Conservation (phyloP, 2,329 filamentous ascomycete species). For the Cladophialophora chaetospira region DNA sequence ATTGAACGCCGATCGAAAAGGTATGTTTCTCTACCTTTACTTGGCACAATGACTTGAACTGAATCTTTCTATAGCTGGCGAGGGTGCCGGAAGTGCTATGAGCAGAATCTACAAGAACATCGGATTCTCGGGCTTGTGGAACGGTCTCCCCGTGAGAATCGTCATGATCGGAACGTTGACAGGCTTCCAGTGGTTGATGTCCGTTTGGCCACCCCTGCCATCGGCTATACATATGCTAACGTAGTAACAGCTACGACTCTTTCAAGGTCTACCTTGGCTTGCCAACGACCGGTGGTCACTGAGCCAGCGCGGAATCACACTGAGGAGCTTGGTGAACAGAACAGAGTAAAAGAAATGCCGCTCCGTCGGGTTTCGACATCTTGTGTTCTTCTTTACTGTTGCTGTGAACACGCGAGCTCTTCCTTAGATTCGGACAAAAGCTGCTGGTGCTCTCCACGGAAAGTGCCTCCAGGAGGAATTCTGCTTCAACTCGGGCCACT, state of each 20-base stretch:
- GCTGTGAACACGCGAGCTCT: no score
- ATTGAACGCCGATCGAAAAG: slow-evolving; percentile 71
- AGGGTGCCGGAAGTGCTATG: slow-evolving; percentile 75
- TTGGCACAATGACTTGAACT: not conserved
- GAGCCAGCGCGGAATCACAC: slow-evolving; percentile 32
- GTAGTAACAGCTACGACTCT: slow-evolving; percentile 64
- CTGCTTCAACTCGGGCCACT: no score
- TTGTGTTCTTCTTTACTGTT: no score
- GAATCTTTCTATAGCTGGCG: slow-evolving; percentile 60
- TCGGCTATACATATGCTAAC: not conserved
- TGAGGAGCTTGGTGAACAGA: not conserved
- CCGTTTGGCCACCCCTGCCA: slow-evolving; percentile 2
- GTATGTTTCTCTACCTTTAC: slow-evolving; percentile 13
- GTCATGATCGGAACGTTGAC: slow-evolving; percentile 79
- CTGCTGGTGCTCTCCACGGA: no score
- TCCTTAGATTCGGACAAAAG: no score
- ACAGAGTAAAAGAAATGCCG: no score
- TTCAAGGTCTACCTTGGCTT: slow-evolving; percentile 87
- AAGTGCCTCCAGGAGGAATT: no score
- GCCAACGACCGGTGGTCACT: slow-evolving; percentile 74
- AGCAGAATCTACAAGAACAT: slow-evolving; percentile 82
- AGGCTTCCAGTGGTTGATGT: slow-evolving; percentile 32
- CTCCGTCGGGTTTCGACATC: no score
- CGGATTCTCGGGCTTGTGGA: slow-evolving; percentile 87
- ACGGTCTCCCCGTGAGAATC: slow-evolving; percentile 80